Evolutionary conservation across 768 basidiomycete species (phyloP), one percentile per base, ranked within the genome.

Genomic region (Trichaptum fuscoviolaceum): DNA sequence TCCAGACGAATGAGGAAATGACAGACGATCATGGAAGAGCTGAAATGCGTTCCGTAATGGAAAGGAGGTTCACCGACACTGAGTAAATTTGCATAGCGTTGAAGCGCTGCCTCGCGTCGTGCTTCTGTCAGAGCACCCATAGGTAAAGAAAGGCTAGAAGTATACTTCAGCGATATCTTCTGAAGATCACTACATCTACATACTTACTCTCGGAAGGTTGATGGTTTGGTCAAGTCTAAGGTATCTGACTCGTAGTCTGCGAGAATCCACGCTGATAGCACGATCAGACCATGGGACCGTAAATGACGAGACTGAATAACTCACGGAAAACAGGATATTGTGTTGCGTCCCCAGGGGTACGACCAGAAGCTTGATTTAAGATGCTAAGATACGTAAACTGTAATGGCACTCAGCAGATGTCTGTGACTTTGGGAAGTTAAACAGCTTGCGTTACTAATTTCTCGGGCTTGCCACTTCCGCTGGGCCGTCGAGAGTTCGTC

Each of bases 11-110:
- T 96, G 70, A 96, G 78, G 78, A 92, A 97, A 70, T 96, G 95
- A 78, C 94, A 96, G 59, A 95, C 92, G 67, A 95, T 96, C 95
- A 97, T 97, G 2, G 94, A 96, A 10, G 94, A 96, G 73, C 92
- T 93, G 73, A 95, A 98, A 74, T 98, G 96, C 0, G 96, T 97
- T 58, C 96, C 92, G 68, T 93, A 95, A 72, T 94, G 92, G 76
- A 96, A 96, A 0, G 95, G 95, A 36, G 86, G 84, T 77, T 98
- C 95, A 8, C 77, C 90, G 1, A 96, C 90, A 68, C 92, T 87
- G 71, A 87, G 76, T 12, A 96, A 81, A 69, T 89, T 92, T 35
- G 77, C 75, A 70, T 95, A 96, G 57, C 94, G 85, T 36, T 84
- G 85, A 62, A 82, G 80, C 0, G 96, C 95, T 7, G 91, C 90